Evolutionary conservation across 2,329 filamentous ascomycete species (phyloP).

Genomic region (Aspergillus sergii): DNA sequence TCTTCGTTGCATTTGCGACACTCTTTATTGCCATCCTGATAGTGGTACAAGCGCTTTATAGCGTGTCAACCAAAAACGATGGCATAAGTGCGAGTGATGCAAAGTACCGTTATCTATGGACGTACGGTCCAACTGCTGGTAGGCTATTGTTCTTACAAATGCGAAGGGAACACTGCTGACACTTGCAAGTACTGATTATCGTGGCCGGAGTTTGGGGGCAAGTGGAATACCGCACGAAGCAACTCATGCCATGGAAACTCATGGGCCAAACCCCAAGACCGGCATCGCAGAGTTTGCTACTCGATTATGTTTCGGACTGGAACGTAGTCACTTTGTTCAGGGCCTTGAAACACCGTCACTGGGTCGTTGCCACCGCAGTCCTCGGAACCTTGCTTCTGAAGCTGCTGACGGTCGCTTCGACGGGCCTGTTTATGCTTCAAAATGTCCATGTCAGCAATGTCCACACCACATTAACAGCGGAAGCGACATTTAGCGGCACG

Average conservation of each 20-base stretch:
- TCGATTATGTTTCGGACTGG: conserved; percentile 17
- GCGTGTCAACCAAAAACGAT: background rate
- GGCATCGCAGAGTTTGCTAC: conserved; percentile 6
- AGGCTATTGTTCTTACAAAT: background rate
- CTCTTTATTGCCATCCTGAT: background rate
- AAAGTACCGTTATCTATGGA: conserved; percentile 9
- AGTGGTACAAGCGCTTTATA: conserved; percentile 3
- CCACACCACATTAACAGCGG: background rate
- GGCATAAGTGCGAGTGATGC: conserved; percentile 2
- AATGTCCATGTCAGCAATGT: background rate
- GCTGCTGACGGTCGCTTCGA: conserved; percentile 13
- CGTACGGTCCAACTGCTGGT: conserved; percentile 10
- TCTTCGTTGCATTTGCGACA: conserved; percentile 12
- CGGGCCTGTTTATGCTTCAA: conserved; percentile 13
- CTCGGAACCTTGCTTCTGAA: conserved; percentile 10
- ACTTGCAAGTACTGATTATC: conserved; percentile 6
- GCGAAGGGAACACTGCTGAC: background rate
- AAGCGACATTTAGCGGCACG: conserved; percentile 3
- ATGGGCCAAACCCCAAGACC: background rate
- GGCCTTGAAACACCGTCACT: background rate
- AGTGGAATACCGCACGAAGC: conserved; percentile 14
- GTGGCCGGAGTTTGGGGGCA: conserved; percentile 14
- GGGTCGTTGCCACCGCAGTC: conserved; percentile 5
- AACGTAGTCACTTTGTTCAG: conserved; percentile 8
- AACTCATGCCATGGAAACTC: conserved; percentile 14